Conservation (phyloP, 2,329 filamentous ascomycete species). For the Talaromyces sp. region DNA sequence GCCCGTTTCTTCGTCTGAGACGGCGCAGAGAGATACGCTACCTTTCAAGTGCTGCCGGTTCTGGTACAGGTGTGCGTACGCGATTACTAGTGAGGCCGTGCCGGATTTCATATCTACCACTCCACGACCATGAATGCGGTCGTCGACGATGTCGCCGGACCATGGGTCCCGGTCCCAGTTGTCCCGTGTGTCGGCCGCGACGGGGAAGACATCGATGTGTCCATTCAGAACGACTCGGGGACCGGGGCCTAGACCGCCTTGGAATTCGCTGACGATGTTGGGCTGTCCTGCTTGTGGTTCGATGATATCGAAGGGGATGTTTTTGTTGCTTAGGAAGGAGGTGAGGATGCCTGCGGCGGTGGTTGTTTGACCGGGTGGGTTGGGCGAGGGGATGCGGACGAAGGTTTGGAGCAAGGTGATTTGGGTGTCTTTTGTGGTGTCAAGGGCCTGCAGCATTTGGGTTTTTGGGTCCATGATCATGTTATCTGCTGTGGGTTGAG, state of each 20-base stretch:
- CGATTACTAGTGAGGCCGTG: constrained; percentile 40
- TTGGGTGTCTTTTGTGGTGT: neutral
- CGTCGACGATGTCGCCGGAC: constrained; percentile 34
- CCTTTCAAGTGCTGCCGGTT: constrained; percentile 22
- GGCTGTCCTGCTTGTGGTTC: neutral
- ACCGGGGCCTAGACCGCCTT: neutral
- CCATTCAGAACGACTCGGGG: constrained; percentile 41
- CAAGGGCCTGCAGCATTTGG: neutral
- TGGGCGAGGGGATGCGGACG: neutral
- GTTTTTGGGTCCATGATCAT: neutral
- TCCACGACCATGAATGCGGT: constrained; percentile 37
- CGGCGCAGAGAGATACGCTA: constrained; percentile 31
- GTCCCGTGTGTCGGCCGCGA: constrained; percentile 24
- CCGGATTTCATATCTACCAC: constrained; percentile 47
- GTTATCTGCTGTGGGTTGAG: neutral
- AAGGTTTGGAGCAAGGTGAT: neutral
- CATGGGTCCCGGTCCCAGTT: constrained; percentile 37
- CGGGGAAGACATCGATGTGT: constrained; percentile 44
- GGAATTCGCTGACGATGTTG: constrained; percentile 6
- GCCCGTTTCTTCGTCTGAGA: constrained; percentile 43
- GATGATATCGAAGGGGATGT: neutral
- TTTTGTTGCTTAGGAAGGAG: neutral
- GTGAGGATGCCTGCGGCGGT: neutral
- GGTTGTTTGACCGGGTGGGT: neutral
- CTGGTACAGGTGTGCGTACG: constrained; percentile 32